Evolutionary conservation across 2,329 filamentous ascomycete species (phyloP), one percentile per base, ranked within the genome.

Genomic region (Fusarium pseudocircinatum): DNA sequence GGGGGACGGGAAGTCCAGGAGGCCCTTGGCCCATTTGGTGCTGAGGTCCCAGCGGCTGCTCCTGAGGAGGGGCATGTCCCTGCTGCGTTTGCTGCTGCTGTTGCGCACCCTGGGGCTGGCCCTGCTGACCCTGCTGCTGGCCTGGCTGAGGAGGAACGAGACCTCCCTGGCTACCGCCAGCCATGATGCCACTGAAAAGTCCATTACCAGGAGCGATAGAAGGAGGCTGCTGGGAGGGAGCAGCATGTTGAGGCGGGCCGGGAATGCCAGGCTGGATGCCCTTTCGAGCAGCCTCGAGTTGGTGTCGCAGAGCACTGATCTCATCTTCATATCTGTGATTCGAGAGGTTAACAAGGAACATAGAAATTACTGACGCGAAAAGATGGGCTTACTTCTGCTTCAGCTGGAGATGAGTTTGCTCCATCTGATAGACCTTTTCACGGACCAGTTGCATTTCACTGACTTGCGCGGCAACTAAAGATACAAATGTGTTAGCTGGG

Each of bases 101-200:
- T 77, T 91, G 87, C 79, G 68, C 44, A 16, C 63, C 63, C 46
- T 74, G 72, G 18, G 75, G 88, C 82, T 92, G 91, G 20, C 67
- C 67, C 72, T 88, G 75, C 49, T 77, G 75, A 26, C 69, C 68
- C 57, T 77, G 87, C 75, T 94, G 94, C 77, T 97, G 80, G 56
- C 82, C 91, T 58, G 91, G 91, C 78, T 90, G 89, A 73, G 95
- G 95, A 76, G 97, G 91, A 69, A 94, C 94, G 72, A 94, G 93
- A 69, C 93, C 94, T 78, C 92, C 93, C 84, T 96, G 94, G 78
- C 92, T 93, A 71, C 89, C 91, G 74, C 96, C 96, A 63, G 95
- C 91, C 94, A 99, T 98, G 80, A 98, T 97, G 63, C 94, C 95
- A 76, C 94, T 95, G 80, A 99, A 98, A 44, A 98, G 88, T 79